Evolutionary conservation across 2,329 filamentous ascomycete species (phyloP).

Genomic region (Eurotiales sp.): DNA sequence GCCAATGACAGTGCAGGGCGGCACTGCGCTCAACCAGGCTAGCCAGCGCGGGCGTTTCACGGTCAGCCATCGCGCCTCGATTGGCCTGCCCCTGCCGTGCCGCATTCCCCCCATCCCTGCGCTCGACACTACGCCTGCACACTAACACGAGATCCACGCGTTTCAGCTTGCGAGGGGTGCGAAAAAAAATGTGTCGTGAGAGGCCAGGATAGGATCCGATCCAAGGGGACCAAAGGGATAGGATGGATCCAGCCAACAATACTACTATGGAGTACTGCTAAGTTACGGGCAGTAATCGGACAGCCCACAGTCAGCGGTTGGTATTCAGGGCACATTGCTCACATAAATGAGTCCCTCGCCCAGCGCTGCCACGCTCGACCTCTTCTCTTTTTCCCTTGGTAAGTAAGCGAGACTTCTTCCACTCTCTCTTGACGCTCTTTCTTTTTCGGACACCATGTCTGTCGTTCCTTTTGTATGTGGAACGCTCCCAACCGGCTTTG

Average conservation of each 20-base stretch:
- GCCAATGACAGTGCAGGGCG: no score
- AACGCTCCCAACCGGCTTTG: no score
- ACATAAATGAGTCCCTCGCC: neutral
- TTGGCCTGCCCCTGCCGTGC: neutral
- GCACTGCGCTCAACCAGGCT: no score
- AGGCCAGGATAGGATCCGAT: no score
- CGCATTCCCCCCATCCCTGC: neutral
- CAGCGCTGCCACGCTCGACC: no score
- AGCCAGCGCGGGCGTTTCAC: neutral
- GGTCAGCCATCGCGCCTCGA: neutral
- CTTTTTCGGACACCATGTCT: constrained; percentile 13
- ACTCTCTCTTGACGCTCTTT: constrained; percentile 12
- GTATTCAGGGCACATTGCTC: no score
- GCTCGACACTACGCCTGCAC: neutral
- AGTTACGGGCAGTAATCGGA: no score
- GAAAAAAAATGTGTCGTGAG: no score
- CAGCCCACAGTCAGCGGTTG: no score
- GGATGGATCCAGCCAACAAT: neutral
- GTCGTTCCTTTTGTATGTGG: constrained; percentile 14
- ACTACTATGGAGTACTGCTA: no score
- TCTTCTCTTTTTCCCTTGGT: constrained; percentile 6
- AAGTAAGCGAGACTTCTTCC: constrained; percentile 17
- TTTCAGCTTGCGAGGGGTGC: neutral
- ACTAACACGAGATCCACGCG: neutral
- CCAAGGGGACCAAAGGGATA: neutral